Base-by-base conservation (phyloP, 805 yeast genomes). In the Lipomyces anomalus region DNA sequence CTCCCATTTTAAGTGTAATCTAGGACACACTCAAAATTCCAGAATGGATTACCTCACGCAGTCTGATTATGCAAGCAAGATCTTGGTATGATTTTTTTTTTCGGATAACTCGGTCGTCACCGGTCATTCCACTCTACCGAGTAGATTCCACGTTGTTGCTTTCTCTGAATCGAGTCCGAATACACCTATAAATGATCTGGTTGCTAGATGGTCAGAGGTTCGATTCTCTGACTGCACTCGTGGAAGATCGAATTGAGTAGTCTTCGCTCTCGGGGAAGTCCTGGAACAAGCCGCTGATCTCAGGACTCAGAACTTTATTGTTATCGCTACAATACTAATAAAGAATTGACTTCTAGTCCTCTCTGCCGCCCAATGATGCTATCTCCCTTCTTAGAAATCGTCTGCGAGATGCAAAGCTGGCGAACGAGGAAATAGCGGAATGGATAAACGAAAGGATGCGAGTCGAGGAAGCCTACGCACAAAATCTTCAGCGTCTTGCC, bases 371-470 rank as follows among this genome's bases (percentile, higher is more conserved):
- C 11, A 66, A 68, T 22, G 80, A 75, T 55, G 79, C 84, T 18
- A 72, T 78, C 50, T 83, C 77, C 56, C 69, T 76, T 26, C 68
- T 82, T 23, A 67, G 78, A 41, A 71, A 79, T 42, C 73, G 88
- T 50, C 67, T 77, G 33, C 65, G 72, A 28, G 76, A 74, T 54
- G 77, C 80, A 38, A 73, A 74, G 56, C 57, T 70, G 37, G 65
- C 79, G 40, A 82, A 82, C 57, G 75, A 74, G 46, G 80, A 76
- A 41, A 70, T 84, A 51, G 78, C 84, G 32, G 71, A 69, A 35
- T 75, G 85, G 72, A 69, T 84, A 45, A 72, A 75, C 33, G 78
- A 74, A 22, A 68, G 79, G 45, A 69, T 76, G 34, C 67, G 73
- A 26, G 62, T 76, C 26, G 72, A 71, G 56, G 69, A 69, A 40